These are phyloP conservation scores for Perkinsus olseni DNA, from an alignment of 169 alveolate species.

Conservation along the genomic window DNA sequence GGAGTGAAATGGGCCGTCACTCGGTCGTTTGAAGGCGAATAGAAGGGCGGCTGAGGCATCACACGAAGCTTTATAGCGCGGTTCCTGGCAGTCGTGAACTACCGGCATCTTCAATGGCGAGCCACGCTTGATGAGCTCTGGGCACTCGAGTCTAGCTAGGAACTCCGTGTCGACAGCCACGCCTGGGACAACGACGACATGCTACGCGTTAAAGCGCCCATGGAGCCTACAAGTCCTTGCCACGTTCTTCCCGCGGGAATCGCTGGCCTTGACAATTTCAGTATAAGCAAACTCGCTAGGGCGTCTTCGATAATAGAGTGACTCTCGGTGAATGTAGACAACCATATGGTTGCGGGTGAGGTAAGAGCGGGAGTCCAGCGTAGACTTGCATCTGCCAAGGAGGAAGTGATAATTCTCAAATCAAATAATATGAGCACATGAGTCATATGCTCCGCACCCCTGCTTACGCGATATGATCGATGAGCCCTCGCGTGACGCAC, in stretches of 20 bases:
- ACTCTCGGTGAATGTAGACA: not conserved
- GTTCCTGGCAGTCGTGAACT: not conserved
- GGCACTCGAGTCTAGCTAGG: not conserved
- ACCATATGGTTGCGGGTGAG: not conserved
- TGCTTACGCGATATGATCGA: not conserved
- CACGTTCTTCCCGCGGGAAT: not conserved
- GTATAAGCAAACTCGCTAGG: not conserved
- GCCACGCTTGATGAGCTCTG: not conserved
- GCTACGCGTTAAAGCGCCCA: not conserved
- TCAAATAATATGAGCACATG: not conserved
- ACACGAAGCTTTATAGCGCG: not conserved
- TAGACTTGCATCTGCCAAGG: not conserved
- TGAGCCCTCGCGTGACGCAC: not conserved
- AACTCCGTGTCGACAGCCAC: not conserved
- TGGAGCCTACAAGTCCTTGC: not conserved
- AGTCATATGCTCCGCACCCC: not conserved
- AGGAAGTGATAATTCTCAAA: too few relatives aligned
- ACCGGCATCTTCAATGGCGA: not conserved
- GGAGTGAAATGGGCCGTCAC: not conserved
- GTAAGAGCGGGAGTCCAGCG: not conserved
- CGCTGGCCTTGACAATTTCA: not conserved
- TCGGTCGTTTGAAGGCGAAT: not conserved
- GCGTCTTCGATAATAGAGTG: not conserved
- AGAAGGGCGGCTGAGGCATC: not conserved
- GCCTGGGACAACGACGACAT: not conserved